Conservation (phyloP, 2,329 filamentous ascomycete genomes). For the Paecilomyces fulvus region DNA sequence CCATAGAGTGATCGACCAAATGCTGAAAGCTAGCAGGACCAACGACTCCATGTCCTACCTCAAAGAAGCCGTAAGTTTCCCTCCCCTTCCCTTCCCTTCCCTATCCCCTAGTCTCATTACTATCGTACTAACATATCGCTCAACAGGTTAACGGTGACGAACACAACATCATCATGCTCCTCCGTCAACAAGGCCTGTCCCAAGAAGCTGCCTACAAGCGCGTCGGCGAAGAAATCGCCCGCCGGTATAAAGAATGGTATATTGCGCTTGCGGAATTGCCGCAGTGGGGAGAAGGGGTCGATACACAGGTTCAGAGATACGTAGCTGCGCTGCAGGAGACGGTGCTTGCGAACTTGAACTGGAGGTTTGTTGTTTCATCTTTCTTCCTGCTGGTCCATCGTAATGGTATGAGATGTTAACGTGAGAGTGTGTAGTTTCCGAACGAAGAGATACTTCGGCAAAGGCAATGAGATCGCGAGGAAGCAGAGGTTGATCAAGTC, state of each 20-base stretch:
- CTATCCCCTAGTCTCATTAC: neutral
- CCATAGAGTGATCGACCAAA: neutral
- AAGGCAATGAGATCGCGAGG: neutral
- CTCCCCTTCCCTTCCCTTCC: neutral
- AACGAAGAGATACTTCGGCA: neutral
- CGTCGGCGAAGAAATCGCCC: neutral
- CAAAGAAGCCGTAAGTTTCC: neutral
- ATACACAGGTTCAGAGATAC: neutral
- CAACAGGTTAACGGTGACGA: neutral
- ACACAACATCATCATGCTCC: constrained; percentile 1
- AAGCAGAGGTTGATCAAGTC: neutral
- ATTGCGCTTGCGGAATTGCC: neutral
- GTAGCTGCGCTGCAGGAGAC: neutral
- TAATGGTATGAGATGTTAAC: too few relatives aligned
- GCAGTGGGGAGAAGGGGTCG: neutral
- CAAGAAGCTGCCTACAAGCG: neutral
- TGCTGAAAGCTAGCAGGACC: neutral
- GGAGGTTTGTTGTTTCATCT: neutral
- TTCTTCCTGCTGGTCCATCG: neutral
- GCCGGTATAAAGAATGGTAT: neutral
- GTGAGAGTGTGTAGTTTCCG: neutral
- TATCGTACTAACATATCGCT: neutral
- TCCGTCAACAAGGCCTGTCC: neutral
- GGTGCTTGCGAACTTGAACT: neutral
- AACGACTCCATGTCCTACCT: neutral